Conservation (phyloP, 2,329 filamentous ascomycete genomes). For the Arthroderma sp. region DNA sequence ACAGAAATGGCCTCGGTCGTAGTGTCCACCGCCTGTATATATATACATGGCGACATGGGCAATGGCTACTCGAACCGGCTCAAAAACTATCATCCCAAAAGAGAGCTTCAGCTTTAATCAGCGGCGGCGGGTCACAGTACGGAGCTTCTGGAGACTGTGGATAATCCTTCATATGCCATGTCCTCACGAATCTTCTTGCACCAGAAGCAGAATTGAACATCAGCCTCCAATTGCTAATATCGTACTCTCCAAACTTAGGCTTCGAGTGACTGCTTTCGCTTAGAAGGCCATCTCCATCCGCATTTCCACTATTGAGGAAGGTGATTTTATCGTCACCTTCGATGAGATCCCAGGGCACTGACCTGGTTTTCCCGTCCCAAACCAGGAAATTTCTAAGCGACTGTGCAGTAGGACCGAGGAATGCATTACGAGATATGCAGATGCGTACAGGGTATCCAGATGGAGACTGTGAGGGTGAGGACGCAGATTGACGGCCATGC, state of each 20-base stretch:
- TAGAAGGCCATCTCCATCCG: background rate
- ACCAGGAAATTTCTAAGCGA: slow-evolving; percentile 11
- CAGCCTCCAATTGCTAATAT: slow-evolving; percentile 39
- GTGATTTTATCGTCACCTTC: slow-evolving; percentile 12
- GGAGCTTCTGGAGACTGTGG: slow-evolving; percentile 16
- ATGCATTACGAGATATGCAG: slow-evolving; percentile 10
- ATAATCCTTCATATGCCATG: slow-evolving; percentile 42
- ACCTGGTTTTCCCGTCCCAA: slow-evolving; percentile 14
- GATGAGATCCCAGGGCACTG: slow-evolving; percentile 13
- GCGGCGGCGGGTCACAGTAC: slow-evolving; percentile 11
- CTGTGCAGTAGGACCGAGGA: slow-evolving; percentile 5
- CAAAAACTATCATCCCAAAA: slow-evolving; percentile 10
- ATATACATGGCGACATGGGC: background rate
- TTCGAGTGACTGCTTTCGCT: background rate
- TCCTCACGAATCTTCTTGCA: slow-evolving; percentile 41
- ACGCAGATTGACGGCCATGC: background rate
- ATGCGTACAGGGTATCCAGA: slow-evolving; percentile 14
- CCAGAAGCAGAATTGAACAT: slow-evolving; percentile 45
- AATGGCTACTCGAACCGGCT: background rate
- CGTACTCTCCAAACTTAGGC: slow-evolving; percentile 1
- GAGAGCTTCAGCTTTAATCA: slow-evolving; percentile 17
- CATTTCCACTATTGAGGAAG: slow-evolving; percentile 3
- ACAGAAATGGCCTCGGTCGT: too few relatives aligned
- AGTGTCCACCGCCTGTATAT: too few relatives aligned
- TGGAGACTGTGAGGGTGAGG: background rate